phyloP scores from a whole-genome alignment of 345 rosid species.

The Psidium friedrichsthalianum region DNA sequence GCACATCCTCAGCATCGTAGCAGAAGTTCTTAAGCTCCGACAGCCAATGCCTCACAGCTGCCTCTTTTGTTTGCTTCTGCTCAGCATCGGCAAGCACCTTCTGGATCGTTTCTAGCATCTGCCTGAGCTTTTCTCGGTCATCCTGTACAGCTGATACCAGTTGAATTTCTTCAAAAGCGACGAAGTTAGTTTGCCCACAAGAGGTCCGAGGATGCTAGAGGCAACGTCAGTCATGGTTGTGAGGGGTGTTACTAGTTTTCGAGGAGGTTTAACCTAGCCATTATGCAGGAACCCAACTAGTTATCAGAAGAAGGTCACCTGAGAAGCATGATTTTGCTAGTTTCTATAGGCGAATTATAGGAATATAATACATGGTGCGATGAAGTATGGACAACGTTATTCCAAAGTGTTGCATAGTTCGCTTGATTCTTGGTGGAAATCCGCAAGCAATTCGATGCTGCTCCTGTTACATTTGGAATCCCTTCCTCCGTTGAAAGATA shows the following conservation, averaged over 20 bases:
- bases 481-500: background rate
- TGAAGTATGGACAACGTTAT: background rate
- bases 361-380: background rate
- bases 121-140: background rate
- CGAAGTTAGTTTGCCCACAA: background rate
- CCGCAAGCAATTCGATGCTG: background rate
- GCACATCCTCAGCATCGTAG: conserved; percentile 7
- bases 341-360: background rate
- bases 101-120: background rate
- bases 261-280: background rate
- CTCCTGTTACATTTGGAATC: background rate
- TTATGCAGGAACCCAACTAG: background rate
- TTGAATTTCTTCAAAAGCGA: background rate
- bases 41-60: background rate
- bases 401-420: background rate
- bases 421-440: background rate
- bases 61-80: background rate
- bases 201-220: background rate
- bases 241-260: background rate
- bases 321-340: background rate
- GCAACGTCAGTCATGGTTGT: background rate
- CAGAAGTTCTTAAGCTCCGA: background rate
- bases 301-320: background rate
- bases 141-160: background rate
- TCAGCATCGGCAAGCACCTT: conserved; percentile 6